Evolutionary conservation across 768 basidiomycete species (phyloP), one percentile per base, ranked within the genome.

Genomic region (Naganishia friedmannii): DNA sequence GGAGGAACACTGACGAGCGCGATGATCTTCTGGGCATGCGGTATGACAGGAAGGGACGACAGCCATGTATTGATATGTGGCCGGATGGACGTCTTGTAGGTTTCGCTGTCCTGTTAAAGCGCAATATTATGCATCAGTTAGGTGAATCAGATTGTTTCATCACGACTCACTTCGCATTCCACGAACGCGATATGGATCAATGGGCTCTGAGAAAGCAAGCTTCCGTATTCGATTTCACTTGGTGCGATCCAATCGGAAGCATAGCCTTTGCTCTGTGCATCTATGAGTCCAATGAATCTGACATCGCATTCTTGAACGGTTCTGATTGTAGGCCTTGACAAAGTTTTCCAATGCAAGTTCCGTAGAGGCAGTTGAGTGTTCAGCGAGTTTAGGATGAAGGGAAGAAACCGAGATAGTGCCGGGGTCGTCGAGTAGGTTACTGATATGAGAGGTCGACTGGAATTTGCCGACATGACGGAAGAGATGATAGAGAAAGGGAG

Each of bases 31-130:
- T 70, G 70, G 45, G 74, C 37, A 70, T 73, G 66, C 48, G 53
- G 67, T 23, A 60, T 53, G 21, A 63, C 51, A 12, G 66, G 57
- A 26, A 60, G 39, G 46, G 63, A 73, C n/a, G 84, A 83, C 70
- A 91, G 89, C 96, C 96, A 99, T 70, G 97, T 93, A 74, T 91
- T 90, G 73, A 98, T 90, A 79, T 95, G 91, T 73, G 88, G 90
- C 77, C 88, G 89, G 23, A 90, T 85, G 0, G 86, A 85, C 29
- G 84, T 85, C 75, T 88, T 89, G 84, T 99, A 99, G 3, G 84
- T 83, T 56, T 98, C 93, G 70, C 78, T 83, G 77, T 88, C 87
- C 87, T 87, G 73, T 0, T 6, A 53, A 34, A 26, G 1, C 19
- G 12, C 39, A n/a, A 17, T 45, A 32, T 5, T 56, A n/a, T 8